Conservation (phyloP, 345 rosid species). For the thale cress (Arabidopsis thaliana) region DNA sequence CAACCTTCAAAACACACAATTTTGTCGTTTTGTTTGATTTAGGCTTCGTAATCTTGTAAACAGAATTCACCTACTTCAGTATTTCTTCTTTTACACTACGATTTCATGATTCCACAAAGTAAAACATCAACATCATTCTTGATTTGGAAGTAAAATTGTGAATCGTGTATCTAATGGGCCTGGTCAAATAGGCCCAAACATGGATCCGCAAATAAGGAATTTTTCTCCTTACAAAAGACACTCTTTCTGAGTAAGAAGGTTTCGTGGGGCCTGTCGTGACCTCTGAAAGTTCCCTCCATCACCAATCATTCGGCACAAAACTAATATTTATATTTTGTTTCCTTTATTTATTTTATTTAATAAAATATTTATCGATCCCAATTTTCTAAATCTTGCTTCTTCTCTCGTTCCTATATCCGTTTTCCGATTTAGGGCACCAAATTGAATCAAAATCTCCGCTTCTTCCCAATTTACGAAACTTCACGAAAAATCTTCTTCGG, state of each 20-base stretch:
- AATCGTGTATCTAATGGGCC: neutral
- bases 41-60: neutral
- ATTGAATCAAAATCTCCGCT: conserved; percentile 28
- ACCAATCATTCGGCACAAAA: conserved; percentile 38
- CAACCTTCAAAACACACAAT: neutral
- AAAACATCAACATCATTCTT: neutral
- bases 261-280: conserved; percentile 19
- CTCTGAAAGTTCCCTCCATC: conserved; percentile 37
- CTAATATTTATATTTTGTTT: neutral
- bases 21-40: neutral
- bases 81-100: neutral
- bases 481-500: conserved; percentile 5
- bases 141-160: neutral
- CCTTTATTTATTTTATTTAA: neutral
- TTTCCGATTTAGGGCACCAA: conserved; percentile 48
- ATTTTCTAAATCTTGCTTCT: conserved; percentile 32
- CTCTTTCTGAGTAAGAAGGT: neutral
- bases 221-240: neutral
- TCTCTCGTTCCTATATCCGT: conserved; percentile 24
- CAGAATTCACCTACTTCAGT: neutral
- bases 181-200: conserved; percentile 15
- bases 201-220: neutral
- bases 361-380: conserved; percentile 17
- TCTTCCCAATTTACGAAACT: neutral
- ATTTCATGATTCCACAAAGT: neutral